These are phyloP conservation scores for Penicillium brevicompactum DNA, from an alignment of 2,329 filamentous ascomycete species.

Conservation along the genomic window DNA sequence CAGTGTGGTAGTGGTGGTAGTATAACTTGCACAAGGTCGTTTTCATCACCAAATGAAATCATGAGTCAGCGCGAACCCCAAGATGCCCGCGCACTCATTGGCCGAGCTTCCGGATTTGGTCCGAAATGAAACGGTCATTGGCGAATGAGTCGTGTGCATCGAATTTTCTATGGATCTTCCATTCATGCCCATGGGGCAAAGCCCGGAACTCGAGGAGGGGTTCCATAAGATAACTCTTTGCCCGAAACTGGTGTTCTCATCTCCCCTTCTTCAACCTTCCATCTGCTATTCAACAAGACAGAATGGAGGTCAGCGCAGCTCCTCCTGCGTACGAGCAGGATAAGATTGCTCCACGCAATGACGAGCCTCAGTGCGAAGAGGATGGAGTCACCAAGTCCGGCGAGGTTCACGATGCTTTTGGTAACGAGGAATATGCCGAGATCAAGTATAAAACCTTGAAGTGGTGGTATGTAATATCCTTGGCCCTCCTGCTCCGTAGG, in stretches of 20 bases:
- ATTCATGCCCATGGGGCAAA: conserved; percentile 3
- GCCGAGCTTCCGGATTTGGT: conserved; percentile 1
- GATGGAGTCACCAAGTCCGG: conserved; percentile 23
- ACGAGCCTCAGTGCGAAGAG: conserved; percentile 15
- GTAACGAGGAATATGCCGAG: conserved; percentile 28
- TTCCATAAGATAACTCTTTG: background rate
- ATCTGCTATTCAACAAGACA: conserved; percentile 7
- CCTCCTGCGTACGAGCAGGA: conserved; percentile 22
- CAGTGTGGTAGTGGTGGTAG: background rate
- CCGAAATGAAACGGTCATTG: conserved; percentile 3
- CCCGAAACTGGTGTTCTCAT: background rate
- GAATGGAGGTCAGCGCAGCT: conserved; percentile 21
- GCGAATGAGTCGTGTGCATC: background rate
- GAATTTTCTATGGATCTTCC: conserved; percentile 6
- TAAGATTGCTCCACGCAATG: conserved; percentile 23
- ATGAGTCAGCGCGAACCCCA: conserved; percentile 6
- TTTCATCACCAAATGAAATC: conserved; percentile 7
- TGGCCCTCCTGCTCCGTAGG: background rate
- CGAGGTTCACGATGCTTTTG: conserved; percentile 26
- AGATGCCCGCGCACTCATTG: background rate
- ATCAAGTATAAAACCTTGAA: conserved; percentile 30
- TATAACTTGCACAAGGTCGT: background rate
- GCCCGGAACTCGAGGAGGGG: background rate
- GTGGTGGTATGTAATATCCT: conserved; percentile 23
- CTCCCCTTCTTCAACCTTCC: background rate